Evolutionary conservation across 75 land plant genomes (phyloP).

Genomic region (Ceratopteris richardii): DNA sequence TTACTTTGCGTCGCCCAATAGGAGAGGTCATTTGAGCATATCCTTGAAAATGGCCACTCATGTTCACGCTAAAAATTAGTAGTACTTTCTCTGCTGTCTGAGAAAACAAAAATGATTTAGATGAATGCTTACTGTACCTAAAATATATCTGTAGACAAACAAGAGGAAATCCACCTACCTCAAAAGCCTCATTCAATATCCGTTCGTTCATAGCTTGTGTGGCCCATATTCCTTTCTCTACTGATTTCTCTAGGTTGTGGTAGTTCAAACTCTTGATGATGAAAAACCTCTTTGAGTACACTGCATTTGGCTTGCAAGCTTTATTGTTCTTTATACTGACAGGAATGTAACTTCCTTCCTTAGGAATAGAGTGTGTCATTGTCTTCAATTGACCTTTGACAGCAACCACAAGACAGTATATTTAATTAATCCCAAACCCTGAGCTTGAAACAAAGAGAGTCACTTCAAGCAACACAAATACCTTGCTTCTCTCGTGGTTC

Average conservation of each 20-base stretch:
- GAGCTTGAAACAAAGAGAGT: too few relatives aligned
- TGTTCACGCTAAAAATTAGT: conserved; percentile 80
- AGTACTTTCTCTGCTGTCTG: conserved; percentile 64
- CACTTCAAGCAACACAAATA: too few relatives aligned
- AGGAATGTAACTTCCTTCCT: too few relatives aligned
- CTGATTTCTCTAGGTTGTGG: conserved; percentile 61
- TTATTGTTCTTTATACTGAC: too few relatives aligned
- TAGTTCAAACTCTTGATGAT: conserved; percentile 80
- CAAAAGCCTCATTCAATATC: conserved; percentile 70
- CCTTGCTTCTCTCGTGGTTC: too few relatives aligned
- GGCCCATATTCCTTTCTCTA: conserved; percentile 81
- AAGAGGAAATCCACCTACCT: conserved; percentile 28
- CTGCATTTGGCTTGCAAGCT: neutral
- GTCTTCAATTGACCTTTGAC: too few relatives aligned
- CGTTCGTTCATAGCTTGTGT: conserved; percentile 91
- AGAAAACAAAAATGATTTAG: conserved; percentile 17
- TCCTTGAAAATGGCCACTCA: conserved; percentile 94
- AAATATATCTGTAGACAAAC: neutral
- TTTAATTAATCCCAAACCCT: too few relatives aligned
- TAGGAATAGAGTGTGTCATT: too few relatives aligned
- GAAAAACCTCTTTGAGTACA: conserved; percentile 54
- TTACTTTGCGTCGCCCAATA: conserved; percentile 64
- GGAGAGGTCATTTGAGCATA: conserved; percentile 87
- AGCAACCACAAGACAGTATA: too few relatives aligned
- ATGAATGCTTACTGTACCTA: neutral